Conservation (phyloP, 805 yeast species). For the Kuraishia molischiana region DNA sequence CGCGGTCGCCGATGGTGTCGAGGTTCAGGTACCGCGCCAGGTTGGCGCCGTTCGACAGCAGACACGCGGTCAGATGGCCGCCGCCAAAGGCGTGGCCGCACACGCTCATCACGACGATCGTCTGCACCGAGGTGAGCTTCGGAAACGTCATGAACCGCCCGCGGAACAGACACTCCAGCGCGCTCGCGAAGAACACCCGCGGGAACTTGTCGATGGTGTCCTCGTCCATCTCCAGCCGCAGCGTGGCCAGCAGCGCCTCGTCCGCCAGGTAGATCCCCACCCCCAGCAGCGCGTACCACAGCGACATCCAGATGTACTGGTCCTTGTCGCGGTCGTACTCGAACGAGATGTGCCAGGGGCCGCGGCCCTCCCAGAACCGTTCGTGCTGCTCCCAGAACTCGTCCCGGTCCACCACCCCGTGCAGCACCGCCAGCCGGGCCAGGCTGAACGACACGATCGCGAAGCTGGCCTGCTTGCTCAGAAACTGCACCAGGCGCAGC, state of each 20-base stretch:
- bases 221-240: slow-evolving; percentile 10
- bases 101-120: slow-evolving; percentile 16
- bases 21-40: slow-evolving; percentile 17
- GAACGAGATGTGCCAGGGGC: slow-evolving; percentile 16
- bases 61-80: slow-evolving; percentile 14
- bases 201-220: slow-evolving; percentile 18
- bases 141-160: slow-evolving; percentile 23
- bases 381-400: slow-evolving; percentile 58
- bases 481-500: slow-evolving; percentile 9
- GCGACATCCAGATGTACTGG: slow-evolving; percentile 18
- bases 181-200: slow-evolving; percentile 18
- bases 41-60: slow-evolving; percentile 12
- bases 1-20: slow-evolving; percentile 7
- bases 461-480: slow-evolving; percentile 12
- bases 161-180: slow-evolving; percentile 21
- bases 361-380: slow-evolving; percentile 15
- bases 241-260: slow-evolving; percentile 10
- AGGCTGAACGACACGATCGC: slow-evolving; percentile 11
- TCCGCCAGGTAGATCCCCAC: slow-evolving; percentile 18
- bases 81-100: slow-evolving; percentile 21
- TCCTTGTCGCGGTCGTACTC: slow-evolving; percentile 13
- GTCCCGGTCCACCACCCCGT: slow-evolving; percentile 49
- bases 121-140: slow-evolving; percentile 15
- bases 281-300: slow-evolving; percentile 21
- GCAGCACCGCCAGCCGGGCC: slow-evolving; percentile 10